A percentile compares a stretch with the other conserved stretches of the same genome.
Evolutionary conservation across 495 filamentous ascomycete species (phyloP).

Genomic region (Xylaria nigripes): DNA sequence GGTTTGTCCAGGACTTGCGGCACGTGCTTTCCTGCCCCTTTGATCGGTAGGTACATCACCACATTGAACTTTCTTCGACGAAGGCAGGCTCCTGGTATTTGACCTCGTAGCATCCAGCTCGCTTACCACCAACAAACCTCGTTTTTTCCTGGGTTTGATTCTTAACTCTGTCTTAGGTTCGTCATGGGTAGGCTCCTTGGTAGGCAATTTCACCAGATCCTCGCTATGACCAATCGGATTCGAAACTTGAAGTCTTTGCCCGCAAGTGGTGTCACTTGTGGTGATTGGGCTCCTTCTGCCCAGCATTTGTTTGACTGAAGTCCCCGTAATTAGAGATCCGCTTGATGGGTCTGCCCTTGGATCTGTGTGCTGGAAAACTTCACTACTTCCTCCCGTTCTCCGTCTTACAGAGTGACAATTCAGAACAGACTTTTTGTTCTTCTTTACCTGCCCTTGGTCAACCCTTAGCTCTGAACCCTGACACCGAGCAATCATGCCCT

Average conservation of each 20-base stretch:
- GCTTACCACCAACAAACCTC: constrained; percentile 32
- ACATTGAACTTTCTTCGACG: background rate
- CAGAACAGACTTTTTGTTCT: background rate
- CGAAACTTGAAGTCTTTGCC: background rate
- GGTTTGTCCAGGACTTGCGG: background rate
- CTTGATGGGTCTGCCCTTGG: background rate
- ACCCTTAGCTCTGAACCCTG: background rate
- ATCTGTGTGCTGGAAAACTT: background rate
- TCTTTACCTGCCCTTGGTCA: background rate
- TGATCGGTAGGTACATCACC: background rate
- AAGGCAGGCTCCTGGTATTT: background rate
- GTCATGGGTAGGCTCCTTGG: constrained; percentile 3
- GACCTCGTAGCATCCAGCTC: constrained; percentile 12
- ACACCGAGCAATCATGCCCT: background rate
- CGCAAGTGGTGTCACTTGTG: background rate
- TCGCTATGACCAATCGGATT: background rate
- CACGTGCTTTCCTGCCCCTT: background rate
- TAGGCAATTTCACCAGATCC: background rate
- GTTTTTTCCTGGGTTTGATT: constrained; percentile 34
- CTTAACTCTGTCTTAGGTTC: constrained; percentile 33
- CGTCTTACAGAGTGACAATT: background rate
- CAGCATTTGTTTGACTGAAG: background rate
- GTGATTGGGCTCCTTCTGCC: background rate
- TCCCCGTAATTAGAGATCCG: background rate
- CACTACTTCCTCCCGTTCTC: background rate